Conservation (phyloP, 169 alveolate genomes). For the Plasmodium vivax region DNA sequence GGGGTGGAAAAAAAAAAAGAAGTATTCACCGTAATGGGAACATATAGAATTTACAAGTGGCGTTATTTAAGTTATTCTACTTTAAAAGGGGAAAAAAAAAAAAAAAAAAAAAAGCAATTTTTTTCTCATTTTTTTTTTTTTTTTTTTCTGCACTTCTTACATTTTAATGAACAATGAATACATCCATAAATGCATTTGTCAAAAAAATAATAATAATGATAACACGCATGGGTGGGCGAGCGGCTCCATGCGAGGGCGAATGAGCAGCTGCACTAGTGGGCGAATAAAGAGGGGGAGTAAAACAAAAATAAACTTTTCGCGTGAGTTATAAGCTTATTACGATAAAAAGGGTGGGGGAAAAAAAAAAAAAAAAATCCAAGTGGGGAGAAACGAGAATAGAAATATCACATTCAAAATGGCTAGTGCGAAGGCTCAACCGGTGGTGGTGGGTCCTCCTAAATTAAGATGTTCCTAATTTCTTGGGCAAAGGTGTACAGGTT, state of each 20-base stretch:
- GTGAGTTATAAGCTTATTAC: background rate
- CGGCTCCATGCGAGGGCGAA: background rate
- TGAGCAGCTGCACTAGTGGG: background rate
- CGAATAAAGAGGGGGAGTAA: background rate
- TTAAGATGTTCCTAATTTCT: constrained; percentile 82
- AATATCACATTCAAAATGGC: constrained; percentile 10
- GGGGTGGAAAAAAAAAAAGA: background rate
- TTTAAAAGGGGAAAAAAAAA: background rate
- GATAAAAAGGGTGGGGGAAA: background rate
- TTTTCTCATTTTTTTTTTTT: background rate
- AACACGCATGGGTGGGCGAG: too few species aligned
- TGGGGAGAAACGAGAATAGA: background rate
- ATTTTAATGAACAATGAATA: constrained; percentile 7
- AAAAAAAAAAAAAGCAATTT: background rate
- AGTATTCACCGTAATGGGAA: background rate
- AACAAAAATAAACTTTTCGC: constrained; percentile 14
- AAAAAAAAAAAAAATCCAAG: background rate
- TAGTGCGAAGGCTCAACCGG: background rate
- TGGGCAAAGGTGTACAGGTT: constrained; percentile 87
- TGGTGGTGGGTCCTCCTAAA: constrained; percentile 6
- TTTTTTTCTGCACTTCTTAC: background rate
- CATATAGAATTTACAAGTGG: constrained; percentile 27
- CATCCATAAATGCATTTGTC: background rate
- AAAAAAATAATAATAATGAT: background rate
- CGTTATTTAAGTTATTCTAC: constrained; percentile 1